Percentiles rank a stretch among this genome's conserved stretches.
Evolutionary conservation across 2,329 filamentous ascomycete species (phyloP).

Genomic region (Xylogone sp.): DNA sequence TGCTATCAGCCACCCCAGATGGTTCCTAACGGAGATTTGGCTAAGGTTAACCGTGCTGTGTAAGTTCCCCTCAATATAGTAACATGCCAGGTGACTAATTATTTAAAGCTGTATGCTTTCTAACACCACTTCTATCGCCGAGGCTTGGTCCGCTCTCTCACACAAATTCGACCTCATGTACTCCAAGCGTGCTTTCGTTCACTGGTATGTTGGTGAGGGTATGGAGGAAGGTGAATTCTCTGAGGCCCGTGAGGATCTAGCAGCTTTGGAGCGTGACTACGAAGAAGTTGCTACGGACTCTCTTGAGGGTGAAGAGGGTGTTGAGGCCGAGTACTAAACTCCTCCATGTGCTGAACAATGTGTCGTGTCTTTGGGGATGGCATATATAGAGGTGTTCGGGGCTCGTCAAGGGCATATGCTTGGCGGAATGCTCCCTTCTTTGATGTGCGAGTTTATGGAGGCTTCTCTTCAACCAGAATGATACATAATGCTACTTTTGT

Average conservation of each 20-base stretch:
- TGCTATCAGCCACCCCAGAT: slow-evolving; percentile 97
- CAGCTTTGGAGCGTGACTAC: slow-evolving; percentile 96
- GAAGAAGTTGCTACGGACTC: slow-evolving; percentile 97
- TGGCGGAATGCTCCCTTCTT: slow-evolving; percentile 15
- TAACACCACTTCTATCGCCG: slow-evolving; percentile 97
- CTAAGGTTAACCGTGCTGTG: slow-evolving; percentile 97
- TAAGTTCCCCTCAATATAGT: slow-evolving; percentile 48
- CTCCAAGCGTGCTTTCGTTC: slow-evolving; percentile 99
- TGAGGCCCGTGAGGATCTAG: slow-evolving; percentile 96
- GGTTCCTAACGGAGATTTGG: slow-evolving; percentile 94
- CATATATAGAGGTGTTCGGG: slow-evolving; percentile 24
- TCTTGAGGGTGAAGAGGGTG: slow-evolving; percentile 76
- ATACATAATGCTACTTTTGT: slow-evolving; percentile 25
- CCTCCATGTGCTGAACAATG: slow-evolving; percentile 13
- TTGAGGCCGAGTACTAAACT: slow-evolving; percentile 69
- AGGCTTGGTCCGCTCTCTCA: slow-evolving; percentile 94
- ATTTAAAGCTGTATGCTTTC: slow-evolving; percentile 86
- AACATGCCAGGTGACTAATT: slow-evolving; percentile 12
- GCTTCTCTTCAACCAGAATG: slow-evolving; percentile 23
- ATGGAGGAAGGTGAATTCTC: slow-evolving; percentile 99
- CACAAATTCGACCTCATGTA: slow-evolving; percentile 99
- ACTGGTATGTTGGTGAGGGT: slow-evolving; percentile 99
- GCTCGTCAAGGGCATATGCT: slow-evolving; percentile 20
- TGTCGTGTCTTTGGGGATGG: slow-evolving; percentile 24
- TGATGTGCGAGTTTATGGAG: slow-evolving; percentile 20